Percentiles rank a stretch among this genome's conserved stretches.
phyloP scores from a whole-genome alignment of 2,329 filamentous ascomycete genomes.

The Alternaria novae-zelandiae region DNA sequence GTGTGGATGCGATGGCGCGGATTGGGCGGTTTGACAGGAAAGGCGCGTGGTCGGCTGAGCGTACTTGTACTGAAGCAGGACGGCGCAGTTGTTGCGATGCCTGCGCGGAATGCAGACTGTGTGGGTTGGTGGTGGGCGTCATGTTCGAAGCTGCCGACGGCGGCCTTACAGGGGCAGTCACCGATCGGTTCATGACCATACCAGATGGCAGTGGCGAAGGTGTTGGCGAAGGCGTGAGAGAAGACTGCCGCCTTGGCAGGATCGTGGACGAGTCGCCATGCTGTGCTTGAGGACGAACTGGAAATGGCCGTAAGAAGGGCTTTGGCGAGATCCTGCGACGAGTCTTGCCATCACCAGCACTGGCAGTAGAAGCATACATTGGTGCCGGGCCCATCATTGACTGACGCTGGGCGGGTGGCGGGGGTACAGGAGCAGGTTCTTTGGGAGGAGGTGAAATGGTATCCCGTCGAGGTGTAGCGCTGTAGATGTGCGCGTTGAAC shows the following conservation, averaged over 20 bases:
- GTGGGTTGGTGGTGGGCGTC: slow-evolving; percentile 16
- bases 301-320: slow-evolving; percentile 46
- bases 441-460: slow-evolving; percentile 40
- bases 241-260: slow-evolving; percentile 40
- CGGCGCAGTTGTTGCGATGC: slow-evolving; percentile 43
- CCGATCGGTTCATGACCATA: slow-evolving; percentile 37
- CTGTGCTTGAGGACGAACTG: slow-evolving; percentile 42
- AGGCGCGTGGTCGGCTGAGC: slow-evolving; percentile 50
- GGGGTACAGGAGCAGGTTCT: slow-evolving; percentile 33
- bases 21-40: slow-evolving; percentile 50
- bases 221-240: slow-evolving; percentile 25
- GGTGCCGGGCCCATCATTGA: slow-evolving; percentile 26
- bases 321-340: slow-evolving; percentile 42
- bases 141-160: slow-evolving; percentile 20
- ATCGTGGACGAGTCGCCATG: slow-evolving; percentile 33
- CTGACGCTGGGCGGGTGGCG: slow-evolving; percentile 30
- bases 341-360: slow-evolving; percentile 13
- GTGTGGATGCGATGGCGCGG: slow-evolving; percentile 37
- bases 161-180: slow-evolving; percentile 35
- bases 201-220: slow-evolving; percentile 35
- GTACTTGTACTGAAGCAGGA: slow-evolving; percentile 54
- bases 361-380: slow-evolving; percentile 10
- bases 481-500: slow-evolving; percentile 33
- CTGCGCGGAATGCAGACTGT: slow-evolving; percentile 15
- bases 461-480: slow-evolving; percentile 31